phyloP scores from a whole-genome alignment of 1,139 yeast genomes.

The Scheffersomyces segobiensis region DNA sequence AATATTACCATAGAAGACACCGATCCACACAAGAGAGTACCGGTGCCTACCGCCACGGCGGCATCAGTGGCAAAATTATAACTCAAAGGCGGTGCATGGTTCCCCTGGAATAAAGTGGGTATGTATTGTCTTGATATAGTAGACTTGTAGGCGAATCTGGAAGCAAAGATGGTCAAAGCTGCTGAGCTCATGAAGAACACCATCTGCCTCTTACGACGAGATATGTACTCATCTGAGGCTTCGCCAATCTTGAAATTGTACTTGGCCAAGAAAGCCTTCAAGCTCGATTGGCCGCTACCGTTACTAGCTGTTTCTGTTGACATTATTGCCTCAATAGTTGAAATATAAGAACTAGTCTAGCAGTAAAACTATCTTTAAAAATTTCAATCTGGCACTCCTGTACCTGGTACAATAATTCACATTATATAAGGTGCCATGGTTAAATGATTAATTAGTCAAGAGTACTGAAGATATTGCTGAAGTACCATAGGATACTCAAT shows the following conservation, averaged over 20 bases:
- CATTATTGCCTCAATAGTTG: neutral
- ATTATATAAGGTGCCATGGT: too few relatives aligned
- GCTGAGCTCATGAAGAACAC: constrained; percentile 71
- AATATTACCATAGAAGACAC: constrained; percentile 71
- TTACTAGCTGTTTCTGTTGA: neutral
- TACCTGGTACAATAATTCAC: neutral
- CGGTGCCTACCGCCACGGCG: constrained; percentile 80
- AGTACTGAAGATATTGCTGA: too few relatives aligned
- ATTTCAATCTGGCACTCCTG: neutral
- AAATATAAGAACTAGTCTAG: neutral
- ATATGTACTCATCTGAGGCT: constrained; percentile 45
- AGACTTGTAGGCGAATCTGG: constrained; percentile 74
- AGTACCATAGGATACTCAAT: neutral
- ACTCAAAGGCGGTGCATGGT: constrained; percentile 76
- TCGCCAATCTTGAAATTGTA: constrained; percentile 35
- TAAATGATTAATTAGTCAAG: too few relatives aligned
- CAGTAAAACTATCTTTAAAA: neutral
- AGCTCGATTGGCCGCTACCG: neutral
- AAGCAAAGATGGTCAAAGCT: constrained; percentile 66
- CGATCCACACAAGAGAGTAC: constrained; percentile 72
- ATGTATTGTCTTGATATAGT: constrained; percentile 71
- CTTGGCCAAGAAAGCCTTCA: constrained; percentile 6
- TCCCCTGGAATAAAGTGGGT: constrained; percentile 81
- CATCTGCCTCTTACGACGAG: constrained; percentile 72
- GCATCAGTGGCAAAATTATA: constrained; percentile 84